Conservation (phyloP, 345 rosid species). For the Lepidium africanum region DNA sequence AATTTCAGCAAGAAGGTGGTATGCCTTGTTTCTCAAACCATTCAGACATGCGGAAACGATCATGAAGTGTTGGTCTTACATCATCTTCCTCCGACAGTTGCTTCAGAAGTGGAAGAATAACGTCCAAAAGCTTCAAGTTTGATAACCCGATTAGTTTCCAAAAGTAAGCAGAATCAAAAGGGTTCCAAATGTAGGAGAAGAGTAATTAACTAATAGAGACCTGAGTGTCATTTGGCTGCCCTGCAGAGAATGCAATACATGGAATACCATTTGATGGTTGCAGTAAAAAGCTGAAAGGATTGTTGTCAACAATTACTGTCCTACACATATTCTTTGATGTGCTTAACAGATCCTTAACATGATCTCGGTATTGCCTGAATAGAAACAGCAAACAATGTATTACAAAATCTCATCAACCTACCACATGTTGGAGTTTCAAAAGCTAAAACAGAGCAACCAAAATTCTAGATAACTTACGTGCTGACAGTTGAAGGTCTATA, state of each 20-base stretch:
- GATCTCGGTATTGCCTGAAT: conserved; percentile 71
- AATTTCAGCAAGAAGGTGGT: conserved; percentile 51
- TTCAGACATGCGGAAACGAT: conserved; percentile 83
- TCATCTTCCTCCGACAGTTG: conserved; percentile 78
- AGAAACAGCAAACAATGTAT: background rate
- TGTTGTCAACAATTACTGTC: conserved; percentile 87
- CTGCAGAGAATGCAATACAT: conserved; percentile 82
- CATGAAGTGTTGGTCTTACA: conserved; percentile 63
- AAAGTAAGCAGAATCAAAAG: background rate
- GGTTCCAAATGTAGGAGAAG: background rate
- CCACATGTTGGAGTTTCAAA: background rate
- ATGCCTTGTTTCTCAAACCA: conserved; percentile 97
- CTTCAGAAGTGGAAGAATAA: conserved; percentile 85
- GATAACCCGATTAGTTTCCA: background rate
- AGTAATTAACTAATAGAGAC: conserved; percentile 21
- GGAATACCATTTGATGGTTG: conserved; percentile 98
- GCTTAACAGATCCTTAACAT: conserved; percentile 87
- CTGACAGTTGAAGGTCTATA: conserved; percentile 93
- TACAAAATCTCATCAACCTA: background rate
- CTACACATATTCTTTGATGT: conserved; percentile 63
- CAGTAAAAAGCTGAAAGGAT: conserved; percentile 92
- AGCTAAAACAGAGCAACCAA: background rate
- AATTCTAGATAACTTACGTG: conserved; percentile 54
- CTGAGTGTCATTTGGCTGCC: conserved; percentile 75
- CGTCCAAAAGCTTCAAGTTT: conserved; percentile 69